Evolutionary conservation across 2,329 filamentous ascomycete genomes (phyloP).

Genomic region (Pyrenochaeta sp.): DNA sequence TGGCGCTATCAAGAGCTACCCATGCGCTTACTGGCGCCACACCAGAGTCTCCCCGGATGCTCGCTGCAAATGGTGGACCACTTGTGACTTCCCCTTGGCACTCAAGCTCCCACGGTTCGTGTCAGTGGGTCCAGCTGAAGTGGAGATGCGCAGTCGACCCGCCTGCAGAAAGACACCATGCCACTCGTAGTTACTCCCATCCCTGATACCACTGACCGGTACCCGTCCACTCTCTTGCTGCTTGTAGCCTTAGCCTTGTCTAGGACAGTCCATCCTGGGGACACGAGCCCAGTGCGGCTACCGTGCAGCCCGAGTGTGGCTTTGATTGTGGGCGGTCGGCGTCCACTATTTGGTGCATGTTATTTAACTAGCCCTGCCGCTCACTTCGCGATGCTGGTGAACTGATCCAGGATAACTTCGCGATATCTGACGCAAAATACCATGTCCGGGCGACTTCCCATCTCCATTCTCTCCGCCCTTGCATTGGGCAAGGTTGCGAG

Average conservation of each 20-base stretch:
- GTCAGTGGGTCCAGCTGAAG: conserved; percentile 7
- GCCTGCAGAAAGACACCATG: conserved; percentile 6
- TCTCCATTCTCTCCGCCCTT: conserved; percentile 19
- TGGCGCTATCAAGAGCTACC: conserved; percentile 1
- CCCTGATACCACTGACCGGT: conserved; percentile 14
- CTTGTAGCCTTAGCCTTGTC: conserved; percentile 8
- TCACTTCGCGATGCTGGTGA: background rate
- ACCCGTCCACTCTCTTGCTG: background rate
- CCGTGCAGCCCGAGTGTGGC: conserved; percentile 12
- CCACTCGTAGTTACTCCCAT: conserved; percentile 4
- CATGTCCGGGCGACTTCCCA: conserved; percentile 26
- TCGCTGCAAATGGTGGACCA: conserved; percentile 4
- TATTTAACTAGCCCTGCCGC: conserved; percentile 8
- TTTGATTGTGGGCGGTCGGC: conserved; percentile 6
- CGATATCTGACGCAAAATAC: conserved; percentile 1
- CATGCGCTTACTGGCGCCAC: conserved; percentile 7
- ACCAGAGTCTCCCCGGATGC: conserved; percentile 1
- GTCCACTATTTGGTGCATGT: conserved; percentile 2
- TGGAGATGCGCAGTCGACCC: conserved; percentile 1
- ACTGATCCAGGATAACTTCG: background rate
- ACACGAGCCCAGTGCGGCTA: conserved; percentile 15
- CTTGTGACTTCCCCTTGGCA: background rate
- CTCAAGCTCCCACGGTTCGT: conserved; percentile 1
- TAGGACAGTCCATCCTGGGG: conserved; percentile 9
- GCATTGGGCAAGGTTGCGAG: conserved; percentile 19